Conservation (phyloP, 2,329 filamentous ascomycete genomes). For the Boeremia lycopersici region DNA sequence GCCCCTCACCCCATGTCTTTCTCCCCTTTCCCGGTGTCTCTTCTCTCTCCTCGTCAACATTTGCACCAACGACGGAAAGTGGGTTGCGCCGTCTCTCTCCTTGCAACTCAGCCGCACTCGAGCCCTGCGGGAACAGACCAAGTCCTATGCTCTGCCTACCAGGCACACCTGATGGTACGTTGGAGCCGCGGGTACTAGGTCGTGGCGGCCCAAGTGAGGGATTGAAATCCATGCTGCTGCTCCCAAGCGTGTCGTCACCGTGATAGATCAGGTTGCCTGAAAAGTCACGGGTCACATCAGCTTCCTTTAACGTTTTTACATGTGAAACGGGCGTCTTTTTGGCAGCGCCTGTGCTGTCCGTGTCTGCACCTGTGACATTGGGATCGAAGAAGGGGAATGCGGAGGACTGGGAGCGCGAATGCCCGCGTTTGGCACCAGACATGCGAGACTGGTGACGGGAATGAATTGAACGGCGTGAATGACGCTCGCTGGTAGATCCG, state of each 20-base stretch:
- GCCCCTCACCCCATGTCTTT: constrained; percentile 33
- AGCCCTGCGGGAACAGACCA: constrained; percentile 20
- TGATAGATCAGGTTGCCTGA: constrained; percentile 30
- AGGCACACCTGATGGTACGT: constrained; percentile 2
- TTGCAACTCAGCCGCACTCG: constrained; percentile 16
- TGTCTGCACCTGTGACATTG: constrained; percentile 9
- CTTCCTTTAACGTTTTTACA: not conserved
- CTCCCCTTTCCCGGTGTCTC: constrained; percentile 19
- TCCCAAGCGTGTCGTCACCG: constrained; percentile 25
- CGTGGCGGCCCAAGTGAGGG: constrained; percentile 2
- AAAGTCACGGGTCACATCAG: constrained; percentile 21
- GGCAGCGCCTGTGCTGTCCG: constrained; percentile 13
- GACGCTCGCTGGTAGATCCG: constrained; percentile 25
- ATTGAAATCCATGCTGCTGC: constrained; percentile 24
- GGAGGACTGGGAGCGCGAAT: constrained; percentile 36
- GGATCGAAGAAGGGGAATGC: constrained; percentile 37
- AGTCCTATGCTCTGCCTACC: constrained; percentile 6
- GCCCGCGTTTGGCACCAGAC: constrained; percentile 22
- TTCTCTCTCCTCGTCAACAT: constrained; percentile 17
- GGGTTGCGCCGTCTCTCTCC: constrained; percentile 21
- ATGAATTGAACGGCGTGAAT: constrained; percentile 33
- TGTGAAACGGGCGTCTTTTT: constrained; percentile 4
- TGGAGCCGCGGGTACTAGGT: constrained; percentile 4
- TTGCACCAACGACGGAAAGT: constrained; percentile 18
- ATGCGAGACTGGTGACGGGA: constrained; percentile 29